phyloP scores from a whole-genome alignment of 2,329 filamentous ascomycete genomes.

The Colletotrichum somersetense region DNA sequence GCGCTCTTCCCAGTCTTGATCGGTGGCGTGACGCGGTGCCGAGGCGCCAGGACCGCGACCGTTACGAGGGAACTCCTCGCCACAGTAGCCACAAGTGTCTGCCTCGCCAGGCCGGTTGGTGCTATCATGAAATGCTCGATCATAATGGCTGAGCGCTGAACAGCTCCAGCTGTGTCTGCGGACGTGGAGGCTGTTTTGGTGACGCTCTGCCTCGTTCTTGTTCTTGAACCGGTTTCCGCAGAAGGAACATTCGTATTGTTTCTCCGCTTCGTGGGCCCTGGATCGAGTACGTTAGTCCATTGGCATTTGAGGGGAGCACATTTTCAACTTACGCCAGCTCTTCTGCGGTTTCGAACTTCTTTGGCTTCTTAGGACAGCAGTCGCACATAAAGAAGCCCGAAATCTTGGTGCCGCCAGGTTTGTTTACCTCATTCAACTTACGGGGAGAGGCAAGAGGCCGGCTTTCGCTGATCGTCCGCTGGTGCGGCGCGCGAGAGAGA shows the following conservation, averaged over 20 bases:
- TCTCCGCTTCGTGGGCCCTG: slow-evolving; percentile 91
- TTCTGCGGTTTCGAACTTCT: slow-evolving; percentile 89
- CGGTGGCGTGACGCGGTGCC: slow-evolving; percentile 67
- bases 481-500: slow-evolving; percentile 58
- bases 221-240: slow-evolving; percentile 98
- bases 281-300: slow-evolving; percentile 44
- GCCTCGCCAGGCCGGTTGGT: slow-evolving; percentile 73
- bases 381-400: slow-evolving; percentile 79
- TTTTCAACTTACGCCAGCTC: slow-evolving; percentile 79
- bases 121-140: slow-evolving; percentile 89
- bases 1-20: slow-evolving; percentile 89
- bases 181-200: slow-evolving; percentile 94
- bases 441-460: slow-evolving; percentile 62
- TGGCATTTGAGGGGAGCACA: neutral
- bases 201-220: slow-evolving; percentile 96
- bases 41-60: slow-evolving; percentile 57
- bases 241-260: slow-evolving; percentile 94
- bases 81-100: slow-evolving; percentile 95
- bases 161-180: slow-evolving; percentile 97
- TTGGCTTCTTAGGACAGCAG: slow-evolving; percentile 96
- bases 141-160: slow-evolving; percentile 81
- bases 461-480: slow-evolving; percentile 59
- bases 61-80: slow-evolving; percentile 81
- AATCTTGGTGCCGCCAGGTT: slow-evolving; percentile 61
- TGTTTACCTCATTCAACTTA: slow-evolving; percentile 64